A percentile compares a stretch with the other conserved stretches of the same genome.
Evolutionary conservation across 1,284 basidiomycete species (phyloP).

Genomic region (Ceratobasidium sp.): DNA sequence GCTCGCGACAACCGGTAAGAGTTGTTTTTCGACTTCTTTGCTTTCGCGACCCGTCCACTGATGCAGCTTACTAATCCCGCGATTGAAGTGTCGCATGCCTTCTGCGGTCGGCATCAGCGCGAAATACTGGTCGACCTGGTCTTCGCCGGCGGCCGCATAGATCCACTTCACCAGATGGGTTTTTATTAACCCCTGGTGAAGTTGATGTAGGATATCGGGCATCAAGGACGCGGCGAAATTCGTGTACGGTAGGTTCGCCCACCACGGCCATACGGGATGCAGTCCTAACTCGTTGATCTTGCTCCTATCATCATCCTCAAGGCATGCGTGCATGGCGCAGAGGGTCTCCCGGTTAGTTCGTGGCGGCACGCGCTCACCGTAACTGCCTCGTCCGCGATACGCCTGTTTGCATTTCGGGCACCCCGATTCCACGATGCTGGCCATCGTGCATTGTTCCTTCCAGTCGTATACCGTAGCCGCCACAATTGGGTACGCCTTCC

Average conservation of each 20-base stretch:
- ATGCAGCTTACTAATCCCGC: neutral
- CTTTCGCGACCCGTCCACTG: slow-evolving; percentile 33
- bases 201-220: slow-evolving; percentile 30
- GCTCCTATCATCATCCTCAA: neutral
- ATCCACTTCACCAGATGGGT: neutral
- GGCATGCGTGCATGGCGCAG: neutral
- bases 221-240: slow-evolving; percentile 13
- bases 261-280: slow-evolving; percentile 19
- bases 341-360: slow-evolving; percentile 11
- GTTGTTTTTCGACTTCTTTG: slow-evolving; percentile 21
- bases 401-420: slow-evolving; percentile 19
- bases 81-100: slow-evolving; percentile 24
- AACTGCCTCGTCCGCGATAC: neutral
- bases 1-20: slow-evolving; percentile 1
- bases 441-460: neutral
- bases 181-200: slow-evolving; percentile 29
- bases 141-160: neutral
- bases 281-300: neutral
- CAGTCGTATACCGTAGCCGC: slow-evolving; percentile 6
- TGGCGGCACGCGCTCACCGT: neutral
- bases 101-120: neutral
- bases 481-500: neutral
- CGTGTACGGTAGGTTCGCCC: slow-evolving; percentile 15
- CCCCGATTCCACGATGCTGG: neutral
- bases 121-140: neutral